phyloP scores from a whole-genome alignment of 257 asterid genomes.

The Ophiorrhiza pumila region DNA sequence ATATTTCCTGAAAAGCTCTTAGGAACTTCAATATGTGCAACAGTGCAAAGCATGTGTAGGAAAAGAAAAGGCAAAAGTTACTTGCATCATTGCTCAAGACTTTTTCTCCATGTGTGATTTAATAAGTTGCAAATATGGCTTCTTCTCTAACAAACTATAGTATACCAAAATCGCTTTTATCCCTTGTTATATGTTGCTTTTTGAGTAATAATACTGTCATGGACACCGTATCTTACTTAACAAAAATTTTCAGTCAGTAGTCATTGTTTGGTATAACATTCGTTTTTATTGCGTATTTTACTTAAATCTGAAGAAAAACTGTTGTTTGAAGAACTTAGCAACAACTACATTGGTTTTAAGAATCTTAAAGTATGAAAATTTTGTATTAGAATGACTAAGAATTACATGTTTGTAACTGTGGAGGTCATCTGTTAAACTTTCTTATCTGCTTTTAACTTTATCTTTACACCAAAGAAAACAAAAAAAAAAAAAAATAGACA shows the following conservation, averaged over 20 bases:
- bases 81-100: conserved; percentile 9
- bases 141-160: background rate
- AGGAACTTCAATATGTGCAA: background rate
- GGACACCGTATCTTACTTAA: background rate
- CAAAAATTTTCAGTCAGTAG: conserved; percentile 8
- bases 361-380: background rate
- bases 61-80: conserved; percentile 8
- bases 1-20: conserved; percentile 3
- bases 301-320: conserved; percentile 18
- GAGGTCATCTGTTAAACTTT: conserved; percentile 25
- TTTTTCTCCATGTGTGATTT: conserved; percentile 2
- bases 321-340: background rate
- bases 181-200: background rate
- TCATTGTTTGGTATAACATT: conserved; percentile 23
- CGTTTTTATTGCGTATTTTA: background rate
- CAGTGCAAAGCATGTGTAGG: background rate
- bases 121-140: background rate
- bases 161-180: background rate
- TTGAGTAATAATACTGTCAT: background rate
- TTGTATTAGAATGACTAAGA: background rate
- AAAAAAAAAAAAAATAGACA: background rate
- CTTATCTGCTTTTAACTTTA: conserved; percentile 40
- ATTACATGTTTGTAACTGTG: background rate
- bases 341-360: background rate
- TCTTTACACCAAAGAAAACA: conserved; percentile 57